phyloP scores from a whole-genome alignment of 1,139 yeast species.

The Blastobotrys serpentis region DNA sequence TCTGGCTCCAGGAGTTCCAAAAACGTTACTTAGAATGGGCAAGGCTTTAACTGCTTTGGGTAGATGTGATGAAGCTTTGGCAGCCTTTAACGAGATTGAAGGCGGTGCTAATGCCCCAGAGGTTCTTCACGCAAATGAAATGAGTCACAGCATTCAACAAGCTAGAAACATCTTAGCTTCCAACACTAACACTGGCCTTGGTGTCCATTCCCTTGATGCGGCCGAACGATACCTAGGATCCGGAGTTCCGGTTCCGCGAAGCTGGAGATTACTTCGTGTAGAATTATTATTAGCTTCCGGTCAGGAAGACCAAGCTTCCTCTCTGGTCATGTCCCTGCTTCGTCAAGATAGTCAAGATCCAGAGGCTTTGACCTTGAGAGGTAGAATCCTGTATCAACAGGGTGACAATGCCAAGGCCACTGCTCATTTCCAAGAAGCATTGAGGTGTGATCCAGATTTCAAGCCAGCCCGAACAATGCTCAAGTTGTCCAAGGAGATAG shows the following conservation, averaged over 20 bases:
- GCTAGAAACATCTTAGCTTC: conserved; percentile 33
- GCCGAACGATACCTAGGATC: conserved; percentile 41
- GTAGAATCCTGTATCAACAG: conserved; percentile 38
- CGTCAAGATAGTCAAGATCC: conserved; percentile 40
- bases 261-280: conserved; percentile 40
- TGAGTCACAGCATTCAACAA: conserved; percentile 37
- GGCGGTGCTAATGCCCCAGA: conserved; percentile 35
- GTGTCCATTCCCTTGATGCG: conserved; percentile 39
- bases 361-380: conserved; percentile 42
- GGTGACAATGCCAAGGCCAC: conserved; percentile 43
- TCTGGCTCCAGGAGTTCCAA: conserved; percentile 37
- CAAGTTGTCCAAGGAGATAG: conserved; percentile 39
- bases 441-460: conserved; percentile 45
- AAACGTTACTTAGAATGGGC: conserved; percentile 40
- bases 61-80: conserved; percentile 37
- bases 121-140: conserved; percentile 38
- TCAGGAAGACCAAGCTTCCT: conserved; percentile 40
- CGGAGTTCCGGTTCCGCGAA: conserved; percentile 36
- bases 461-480: conserved; percentile 37
- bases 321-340: conserved; percentile 38
- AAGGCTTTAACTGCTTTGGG: conserved; percentile 40
- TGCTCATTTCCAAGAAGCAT: conserved; percentile 43
- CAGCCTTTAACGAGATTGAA: conserved; percentile 26
- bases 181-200: conserved; percentile 30
- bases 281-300: conserved; percentile 35